A percentile compares a stretch with the other conserved stretches of the same genome.
phyloP scores from a whole-genome alignment of 1,284 basidiomycete species.

The Irpex sp. region DNA sequence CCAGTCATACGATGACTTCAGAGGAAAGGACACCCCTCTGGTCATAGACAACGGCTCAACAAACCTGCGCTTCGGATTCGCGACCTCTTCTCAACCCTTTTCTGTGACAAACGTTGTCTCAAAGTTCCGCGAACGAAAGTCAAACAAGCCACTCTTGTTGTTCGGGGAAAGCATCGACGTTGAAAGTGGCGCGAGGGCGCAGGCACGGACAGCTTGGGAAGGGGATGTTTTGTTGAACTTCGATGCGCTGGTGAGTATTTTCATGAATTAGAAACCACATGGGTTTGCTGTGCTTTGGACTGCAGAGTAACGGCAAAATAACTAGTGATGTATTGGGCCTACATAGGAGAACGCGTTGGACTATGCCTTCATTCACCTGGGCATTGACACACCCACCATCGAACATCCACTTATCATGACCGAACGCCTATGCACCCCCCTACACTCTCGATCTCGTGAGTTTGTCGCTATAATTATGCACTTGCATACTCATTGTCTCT shows the following conservation, averaged over 20 bases:
- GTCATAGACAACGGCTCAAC: constrained; percentile 94
- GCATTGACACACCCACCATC: constrained; percentile 76
- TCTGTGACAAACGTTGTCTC: constrained; percentile 71
- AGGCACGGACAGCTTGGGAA: constrained; percentile 83
- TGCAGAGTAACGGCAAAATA: constrained; percentile 6
- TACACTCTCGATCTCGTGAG: constrained; percentile 85
- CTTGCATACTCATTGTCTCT: not conserved
- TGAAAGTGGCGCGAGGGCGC: constrained; percentile 78
- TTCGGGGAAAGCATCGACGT: constrained; percentile 85
- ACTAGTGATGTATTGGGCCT: constrained; percentile 26
- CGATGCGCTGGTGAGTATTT: constrained; percentile 78
- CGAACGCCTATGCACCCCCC: constrained; percentile 85
- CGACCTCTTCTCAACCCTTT: constrained; percentile 48
- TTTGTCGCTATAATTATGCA: constrained; percentile 17
- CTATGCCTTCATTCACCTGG: constrained; percentile 86
- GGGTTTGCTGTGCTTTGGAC: not conserved
- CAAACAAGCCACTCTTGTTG: constrained; percentile 74
- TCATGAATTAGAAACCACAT: not conserved
- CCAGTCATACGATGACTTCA: constrained; percentile 30
- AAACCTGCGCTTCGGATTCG: constrained; percentile 88
- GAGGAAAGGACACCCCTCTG: constrained; percentile 55
- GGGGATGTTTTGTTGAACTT: constrained; percentile 88
- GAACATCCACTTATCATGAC: constrained; percentile 94
- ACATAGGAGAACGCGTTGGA: constrained; percentile 91
- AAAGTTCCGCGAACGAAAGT: constrained; percentile 86